Evolutionary conservation across 345 rosid genomes (phyloP), one percentile per base, ranked within the genome.

Genomic region (Schrenkiella parvula): DNA sequence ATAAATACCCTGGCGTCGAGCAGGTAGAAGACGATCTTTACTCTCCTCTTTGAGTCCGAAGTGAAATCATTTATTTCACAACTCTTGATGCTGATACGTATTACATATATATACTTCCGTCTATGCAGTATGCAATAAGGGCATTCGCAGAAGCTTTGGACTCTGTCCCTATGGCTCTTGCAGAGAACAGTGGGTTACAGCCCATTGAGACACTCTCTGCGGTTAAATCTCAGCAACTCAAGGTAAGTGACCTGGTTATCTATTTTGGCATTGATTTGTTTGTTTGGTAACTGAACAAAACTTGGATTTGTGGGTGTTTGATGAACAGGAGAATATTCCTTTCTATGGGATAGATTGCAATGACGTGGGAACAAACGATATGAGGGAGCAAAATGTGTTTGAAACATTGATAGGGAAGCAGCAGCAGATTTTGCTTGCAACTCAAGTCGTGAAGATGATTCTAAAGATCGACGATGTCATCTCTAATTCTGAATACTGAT

Each of bases 391-490:
- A 66, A 76, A 88, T 21, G 98, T 95, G 18, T 95, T 92, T 22
- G 98, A 92, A 85, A 88, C 96, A n/a, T 74, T 89, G 82, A 95
- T 92, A 2, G 99, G 99, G 54, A 92, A 92, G 85, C 92, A 95
- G 81, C 98, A 91, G 79, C 99, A 95, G 84, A 87, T 91, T 52
- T 78, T 95, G 51, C 89, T 95, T 34, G 98, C 99, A n/a, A 95
- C 98, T 8, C 98, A 95, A 77, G 99, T 95, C 48, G 98, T 95
- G 35, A 95, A 95, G 83, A 95, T 95, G 99, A 89, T 95, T 14
- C 68, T 95, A 60, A 95, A 95, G 80, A 95, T 92, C 26, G 99
- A 95, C 14, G 99, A 95, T 80, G 98, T 95, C 54, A 95, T 95
- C 69, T 84, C 96, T 21, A 95, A 95, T 3, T 75, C 88, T 2